Evolutionary conservation across 176 grass and related monocot species (phyloP), one percentile per base, ranked within the genome.

Genomic region (Oryza longistaminata): DNA sequence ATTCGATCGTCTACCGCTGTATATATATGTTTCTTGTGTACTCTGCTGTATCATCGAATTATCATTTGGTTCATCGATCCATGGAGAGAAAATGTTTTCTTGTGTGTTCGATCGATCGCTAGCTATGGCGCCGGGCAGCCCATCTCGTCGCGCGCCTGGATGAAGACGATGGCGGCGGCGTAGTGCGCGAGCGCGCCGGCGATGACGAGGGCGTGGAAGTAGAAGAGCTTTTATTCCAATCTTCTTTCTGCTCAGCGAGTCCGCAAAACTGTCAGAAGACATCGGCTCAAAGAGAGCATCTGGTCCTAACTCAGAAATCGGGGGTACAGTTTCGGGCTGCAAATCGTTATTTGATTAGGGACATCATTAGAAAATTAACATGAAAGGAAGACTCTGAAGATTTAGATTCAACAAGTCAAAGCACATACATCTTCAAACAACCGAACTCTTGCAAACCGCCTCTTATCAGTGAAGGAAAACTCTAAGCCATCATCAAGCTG

Each of bases 401-500:
- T 58, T 70, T 15, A 19, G 17, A 77, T 29, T 72, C 2, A 78
- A 80, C 68, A 9, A 50, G 6, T 86, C 21, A 34, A 64, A 82
- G 24, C 40, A 83, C 62, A 65, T 89, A 93, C 93, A 93, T 98
- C 83, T 29, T 95, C 88, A 87, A 93, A 87, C 44, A 95, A 93
- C 60, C 93, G 87, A 85, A 98, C 90, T 89, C 80, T 88, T 65
- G 89, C 96, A 88, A 98, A 95, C 12, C 96, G 93, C 55, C 93
- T 92, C 85, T 95, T 98, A 90, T 98, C 96, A 72, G 93, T 98
- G 87, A 98, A 98, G 71, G 93, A 98, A 68, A 98, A 93, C 74
- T 98, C 93, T 64, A 98, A 68, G 70, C 96, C 93, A 83, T 98
- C 96, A 92, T 93, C 93, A 83, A 98, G 88, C 91, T 98, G 89